phyloP scores from a whole-genome alignment of 1,284 basidiomycete species.

The Volvariella surrecta region DNA sequence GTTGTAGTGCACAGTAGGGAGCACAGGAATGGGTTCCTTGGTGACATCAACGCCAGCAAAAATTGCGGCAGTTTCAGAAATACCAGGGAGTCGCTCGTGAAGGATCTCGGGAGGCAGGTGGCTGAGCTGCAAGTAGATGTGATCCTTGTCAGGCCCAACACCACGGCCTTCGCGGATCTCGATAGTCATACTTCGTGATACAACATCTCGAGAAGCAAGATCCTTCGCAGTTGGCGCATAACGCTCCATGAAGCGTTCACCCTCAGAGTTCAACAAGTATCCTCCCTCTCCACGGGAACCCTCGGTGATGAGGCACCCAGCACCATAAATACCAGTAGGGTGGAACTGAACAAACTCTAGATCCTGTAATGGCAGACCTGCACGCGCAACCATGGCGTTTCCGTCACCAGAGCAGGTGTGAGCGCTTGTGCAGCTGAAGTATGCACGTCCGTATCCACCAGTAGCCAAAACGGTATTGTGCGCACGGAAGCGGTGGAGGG shows the following conservation, averaged over 20 bases:
- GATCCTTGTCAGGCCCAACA: constrained; percentile 98
- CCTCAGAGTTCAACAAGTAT: constrained; percentile 97
- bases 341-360: constrained; percentile 99
- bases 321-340: constrained; percentile 99
- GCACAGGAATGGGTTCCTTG: constrained; percentile 97
- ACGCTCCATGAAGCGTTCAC: constrained; percentile 99
- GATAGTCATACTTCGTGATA: constrained; percentile 98
- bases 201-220: constrained; percentile 98
- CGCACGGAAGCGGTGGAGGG: constrained; percentile 95
- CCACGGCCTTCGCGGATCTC: constrained; percentile 99
- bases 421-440: constrained; percentile 98
- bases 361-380: constrained; percentile 96
- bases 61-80: constrained; percentile 98
- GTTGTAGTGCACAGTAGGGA: constrained; percentile 96
- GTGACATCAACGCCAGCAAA: constrained; percentile 99
- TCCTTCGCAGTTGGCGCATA: constrained; percentile 99
- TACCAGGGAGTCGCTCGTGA: constrained; percentile 97
- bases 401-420: constrained; percentile 99
- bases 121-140: constrained; percentile 95
- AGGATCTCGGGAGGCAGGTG: constrained; percentile 95
- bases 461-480: constrained; percentile 99
- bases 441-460: constrained; percentile 96
- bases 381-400: constrained; percentile 97
- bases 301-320: constrained; percentile 98
- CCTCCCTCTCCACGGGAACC: constrained; percentile 99